These are phyloP conservation scores for Lablab purpureus DNA, from an alignment of 306 rosid genomes.

Conservation along the genomic window DNA sequence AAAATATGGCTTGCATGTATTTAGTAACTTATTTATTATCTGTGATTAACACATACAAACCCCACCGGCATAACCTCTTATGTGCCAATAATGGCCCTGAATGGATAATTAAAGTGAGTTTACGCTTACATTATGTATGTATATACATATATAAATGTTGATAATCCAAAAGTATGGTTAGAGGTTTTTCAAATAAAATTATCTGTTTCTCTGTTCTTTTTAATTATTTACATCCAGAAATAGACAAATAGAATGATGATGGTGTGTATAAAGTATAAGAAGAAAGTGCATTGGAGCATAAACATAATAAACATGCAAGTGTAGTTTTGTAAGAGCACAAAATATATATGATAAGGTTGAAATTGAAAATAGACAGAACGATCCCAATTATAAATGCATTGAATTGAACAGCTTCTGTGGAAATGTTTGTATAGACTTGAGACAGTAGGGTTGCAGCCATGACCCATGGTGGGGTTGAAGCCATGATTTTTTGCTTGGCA, in stretches of 20 bases:
- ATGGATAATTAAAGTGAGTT: no score
- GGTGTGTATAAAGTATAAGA: neutral
- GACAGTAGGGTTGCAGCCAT: conserved; percentile 15
- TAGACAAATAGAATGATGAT: neutral
- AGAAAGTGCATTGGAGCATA: neutral
- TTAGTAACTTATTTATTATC: no score
- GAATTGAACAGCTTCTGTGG: neutral
- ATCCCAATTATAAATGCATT: neutral
- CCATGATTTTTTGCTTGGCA: conserved; percentile 15
- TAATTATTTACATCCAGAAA: neutral
- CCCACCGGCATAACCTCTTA: no score
- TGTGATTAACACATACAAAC: no score
- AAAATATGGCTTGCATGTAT: no score
- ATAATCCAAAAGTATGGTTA: no score
- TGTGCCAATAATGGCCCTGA: no score
- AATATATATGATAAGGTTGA: neutral
- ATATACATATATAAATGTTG: no score
- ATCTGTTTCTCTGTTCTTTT: neutral
- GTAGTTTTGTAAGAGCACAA: neutral
- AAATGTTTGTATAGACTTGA: neutral
- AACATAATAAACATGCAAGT: neutral
- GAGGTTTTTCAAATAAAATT: no score
- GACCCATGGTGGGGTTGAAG: neutral
- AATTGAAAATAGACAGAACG: neutral
- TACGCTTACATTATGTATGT: no score